Base-by-base conservation (phyloP, 192 early-diverging fungal genomes). In the Spizellomyces sp. region DNA sequence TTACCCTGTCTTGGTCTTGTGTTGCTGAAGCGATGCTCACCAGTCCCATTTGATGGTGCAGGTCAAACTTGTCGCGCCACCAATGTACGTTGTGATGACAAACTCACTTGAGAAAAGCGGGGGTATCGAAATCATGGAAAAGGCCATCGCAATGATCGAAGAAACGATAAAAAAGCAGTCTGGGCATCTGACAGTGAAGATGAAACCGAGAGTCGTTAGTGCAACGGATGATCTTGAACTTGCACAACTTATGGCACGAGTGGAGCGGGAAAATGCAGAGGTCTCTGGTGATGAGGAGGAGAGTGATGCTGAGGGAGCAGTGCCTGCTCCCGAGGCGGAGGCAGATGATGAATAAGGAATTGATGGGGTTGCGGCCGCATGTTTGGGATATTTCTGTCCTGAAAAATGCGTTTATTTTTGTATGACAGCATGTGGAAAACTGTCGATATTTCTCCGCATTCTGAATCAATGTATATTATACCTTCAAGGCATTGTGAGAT, bases 141-240 rank as follows among this genome's bases (percentile, higher is more conserved):
- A 90, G 77, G 94, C 94, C 22, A 89, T 99, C 58, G 81, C 79
- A 43, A 89, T 83, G 22, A 92, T 93, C 61, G 93, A 94, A 79
- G 87, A 91, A 70, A 83, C 83, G 44, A 89, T 99, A 69, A 88
- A 87, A 64, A 85, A 83, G 57, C 79, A 84, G 42, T 85, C 84
- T 43, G 95, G 95, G 64, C 83, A 73, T 69, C 84, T 97, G 68
- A 87, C 80, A 65, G 89, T 98, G 27, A 87, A 91, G 74, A 98
- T 96, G 92, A 94, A 91, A 76, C 95, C 97, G 61, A 90, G 90
- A 74, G 89, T 90, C 48, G 93, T 99, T 15, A 90, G 87, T 62
- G 95, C 95, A 71, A 89, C 89, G 42, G 97, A 99, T 76, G 97
- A 99, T 70, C 81, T 84, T 77, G 97, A 99, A 84, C 89, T 99